phyloP scores from a whole-genome alignment of 2,329 filamentous ascomycete genomes.

The Pseudogymnoascus sp. region DNA sequence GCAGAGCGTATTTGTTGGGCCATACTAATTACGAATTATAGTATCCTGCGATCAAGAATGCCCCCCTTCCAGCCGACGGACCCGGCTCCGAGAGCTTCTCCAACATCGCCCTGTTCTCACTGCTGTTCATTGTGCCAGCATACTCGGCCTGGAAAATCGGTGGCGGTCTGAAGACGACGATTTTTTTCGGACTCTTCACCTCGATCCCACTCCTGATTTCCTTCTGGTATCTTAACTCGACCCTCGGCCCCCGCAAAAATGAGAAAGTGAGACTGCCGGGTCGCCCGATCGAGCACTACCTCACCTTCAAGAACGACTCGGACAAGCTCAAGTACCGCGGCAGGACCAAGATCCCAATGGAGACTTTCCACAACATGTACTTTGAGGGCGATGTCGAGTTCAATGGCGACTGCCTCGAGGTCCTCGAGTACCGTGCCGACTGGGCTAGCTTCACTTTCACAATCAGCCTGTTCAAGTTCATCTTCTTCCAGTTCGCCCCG shows the following conservation, averaged over 20 bases:
- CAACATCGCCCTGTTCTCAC: slow-evolving; percentile 64
- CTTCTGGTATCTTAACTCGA: slow-evolving; percentile 76
- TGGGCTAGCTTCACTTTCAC: slow-evolving; percentile 96
- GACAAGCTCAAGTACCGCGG: slow-evolving; percentile 62
- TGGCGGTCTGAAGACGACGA: slow-evolving; percentile 76
- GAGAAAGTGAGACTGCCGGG: slow-evolving; percentile 85
- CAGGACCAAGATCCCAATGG: slow-evolving; percentile 74
- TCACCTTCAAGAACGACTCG: slow-evolving; percentile 62
- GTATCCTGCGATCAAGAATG: slow-evolving; percentile 90
- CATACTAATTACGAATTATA: slow-evolving; percentile 31
- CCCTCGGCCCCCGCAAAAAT: slow-evolving; percentile 79
- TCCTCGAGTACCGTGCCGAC: slow-evolving; percentile 90
- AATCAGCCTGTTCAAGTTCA: slow-evolving; percentile 73
- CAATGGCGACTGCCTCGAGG: slow-evolving; percentile 84
- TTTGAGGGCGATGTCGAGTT: slow-evolving; percentile 92
- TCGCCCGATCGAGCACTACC: slow-evolving; percentile 82
- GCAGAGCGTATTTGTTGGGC: slow-evolving; percentile 5
- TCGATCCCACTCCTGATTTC: slow-evolving; percentile 68
- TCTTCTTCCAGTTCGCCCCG: slow-evolving; percentile 78
- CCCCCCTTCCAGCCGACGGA: slow-evolving; percentile 82
- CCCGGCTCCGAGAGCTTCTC: slow-evolving; percentile 80
- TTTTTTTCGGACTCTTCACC: slow-evolving; percentile 77
- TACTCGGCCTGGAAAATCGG: slow-evolving; percentile 77
- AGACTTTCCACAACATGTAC: slow-evolving; percentile 97
- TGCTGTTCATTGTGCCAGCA: slow-evolving; percentile 63